Percentiles rank a stretch among this genome's conserved stretches.
Conservation (phyloP, 1,284 basidiomycete species). For the Exobasidium cylindrosporum region DNA sequence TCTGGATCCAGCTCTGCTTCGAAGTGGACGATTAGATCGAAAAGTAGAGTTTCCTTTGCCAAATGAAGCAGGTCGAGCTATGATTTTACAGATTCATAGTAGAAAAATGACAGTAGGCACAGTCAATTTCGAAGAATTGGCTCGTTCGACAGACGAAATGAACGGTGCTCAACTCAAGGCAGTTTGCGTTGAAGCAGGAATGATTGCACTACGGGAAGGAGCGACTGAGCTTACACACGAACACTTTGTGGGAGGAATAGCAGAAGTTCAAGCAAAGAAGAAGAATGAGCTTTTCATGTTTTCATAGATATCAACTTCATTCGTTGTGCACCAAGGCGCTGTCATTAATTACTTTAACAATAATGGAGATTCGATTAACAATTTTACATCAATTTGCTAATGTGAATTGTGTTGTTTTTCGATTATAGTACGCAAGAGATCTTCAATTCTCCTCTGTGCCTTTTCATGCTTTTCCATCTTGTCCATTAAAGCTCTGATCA, state of each 20-base stretch:
- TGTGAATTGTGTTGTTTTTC: neutral
- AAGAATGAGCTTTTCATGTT: conserved; percentile 23
- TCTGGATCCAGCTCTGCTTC: conserved; percentile 74
- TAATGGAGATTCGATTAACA: neutral
- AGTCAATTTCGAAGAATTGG: conserved; percentile 74
- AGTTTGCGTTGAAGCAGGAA: conserved; percentile 86
- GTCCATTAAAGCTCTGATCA: neutral
- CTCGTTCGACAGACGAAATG: conserved; percentile 73
- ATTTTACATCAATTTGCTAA: neutral
- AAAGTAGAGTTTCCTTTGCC: conserved; percentile 80
- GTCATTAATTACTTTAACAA: no score
- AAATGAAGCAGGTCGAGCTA: conserved; percentile 70
- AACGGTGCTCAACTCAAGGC: conserved; percentile 64
- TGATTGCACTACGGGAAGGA: conserved; percentile 93
- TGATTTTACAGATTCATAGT: conserved; percentile 76
- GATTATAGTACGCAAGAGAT: neutral
- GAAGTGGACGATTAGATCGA: conserved; percentile 71
- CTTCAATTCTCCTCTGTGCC: conserved; percentile 1
- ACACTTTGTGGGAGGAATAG: conserved; percentile 54
- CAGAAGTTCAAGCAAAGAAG: conserved; percentile 55
- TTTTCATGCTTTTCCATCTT: conserved; percentile 9
- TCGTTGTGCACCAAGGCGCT: no score
- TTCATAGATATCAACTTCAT: conserved; percentile 6
- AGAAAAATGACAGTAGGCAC: conserved; percentile 84
- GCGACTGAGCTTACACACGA: conserved; percentile 62